Evolutionary conservation across 257 asterid genomes (phyloP).

Genomic region (Petunia secreta): DNA sequence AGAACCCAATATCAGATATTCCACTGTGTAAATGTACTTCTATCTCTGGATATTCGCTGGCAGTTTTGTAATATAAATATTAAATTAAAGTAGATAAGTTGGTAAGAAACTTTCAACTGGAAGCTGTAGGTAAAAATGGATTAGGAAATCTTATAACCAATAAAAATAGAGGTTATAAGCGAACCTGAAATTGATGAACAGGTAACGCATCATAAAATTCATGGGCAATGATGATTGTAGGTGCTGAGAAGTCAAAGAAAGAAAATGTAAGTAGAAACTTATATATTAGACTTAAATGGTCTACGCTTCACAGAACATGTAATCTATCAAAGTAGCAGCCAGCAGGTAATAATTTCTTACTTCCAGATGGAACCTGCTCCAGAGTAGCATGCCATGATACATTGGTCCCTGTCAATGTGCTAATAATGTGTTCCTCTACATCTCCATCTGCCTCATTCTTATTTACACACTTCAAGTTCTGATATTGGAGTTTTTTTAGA

Average conservation of each 20-base stretch:
- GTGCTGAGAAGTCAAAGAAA: conserved; percentile 54
- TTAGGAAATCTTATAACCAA: conserved; percentile 13
- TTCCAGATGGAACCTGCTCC: conserved; percentile 90
- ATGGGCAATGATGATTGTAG: conserved; percentile 87
- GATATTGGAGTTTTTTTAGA: conserved; percentile 71
- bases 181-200: conserved; percentile 97
- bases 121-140: neutral
- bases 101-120: neutral
- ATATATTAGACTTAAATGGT: conserved; percentile 2
- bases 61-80: neutral
- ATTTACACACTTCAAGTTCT: conserved; percentile 66
- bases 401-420: conserved; percentile 69
- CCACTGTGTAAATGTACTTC: conserved; percentile 9
- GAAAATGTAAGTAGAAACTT: conserved; percentile 12
- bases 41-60: conserved; percentile 14
- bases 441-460: conserved; percentile 47
- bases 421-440: conserved; percentile 45
- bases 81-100: neutral
- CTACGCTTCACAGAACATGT: conserved; percentile 13
- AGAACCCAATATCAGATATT: neutral
- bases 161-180: conserved; percentile 26
- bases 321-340: neutral
- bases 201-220: conserved; percentile 99
- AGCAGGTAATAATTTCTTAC: conserved; percentile 48
- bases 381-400: conserved; percentile 90